phyloP scores from a whole-genome alignment of 495 filamentous ascomycete species.

The Xylaria bambusicola region DNA sequence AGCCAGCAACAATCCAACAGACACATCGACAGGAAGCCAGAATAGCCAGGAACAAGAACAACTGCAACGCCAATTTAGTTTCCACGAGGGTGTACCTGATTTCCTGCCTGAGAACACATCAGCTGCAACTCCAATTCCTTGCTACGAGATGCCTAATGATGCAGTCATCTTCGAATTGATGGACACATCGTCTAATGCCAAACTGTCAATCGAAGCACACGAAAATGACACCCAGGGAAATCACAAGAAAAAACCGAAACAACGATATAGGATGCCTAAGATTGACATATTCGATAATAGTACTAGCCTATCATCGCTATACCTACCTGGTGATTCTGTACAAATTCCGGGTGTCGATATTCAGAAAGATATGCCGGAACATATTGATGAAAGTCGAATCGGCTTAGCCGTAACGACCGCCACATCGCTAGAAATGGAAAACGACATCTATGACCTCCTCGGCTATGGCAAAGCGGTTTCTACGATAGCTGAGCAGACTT shows the following conservation, averaged over 20 bases:
- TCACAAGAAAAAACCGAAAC: not conserved
- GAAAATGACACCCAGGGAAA: not conserved
- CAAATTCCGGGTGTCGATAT: not conserved
- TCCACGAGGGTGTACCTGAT: constrained; percentile 1
- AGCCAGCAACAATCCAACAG: not conserved
- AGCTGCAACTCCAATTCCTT: not conserved
- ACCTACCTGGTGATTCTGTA: not conserved
- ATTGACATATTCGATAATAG: not conserved
- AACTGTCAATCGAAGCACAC: not conserved
- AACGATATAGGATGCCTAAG: not conserved
- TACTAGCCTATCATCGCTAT: not conserved
- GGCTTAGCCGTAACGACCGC: not conserved
- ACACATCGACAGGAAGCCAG: not conserved
- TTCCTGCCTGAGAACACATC: not conserved
- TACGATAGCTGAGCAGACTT: not conserved
- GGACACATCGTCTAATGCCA: constrained; percentile 12
- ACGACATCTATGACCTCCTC: constrained; percentile 13
- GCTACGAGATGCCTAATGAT: constrained; percentile 7
- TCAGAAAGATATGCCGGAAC: not conserved
- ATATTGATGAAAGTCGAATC: not conserved
- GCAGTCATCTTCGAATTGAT: constrained; percentile 10
- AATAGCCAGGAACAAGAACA: not conserved
- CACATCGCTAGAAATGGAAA: constrained; percentile 9
- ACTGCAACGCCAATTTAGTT: constrained; percentile 15
- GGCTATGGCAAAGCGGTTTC: not conserved